Percentiles rank a stretch among this genome's conserved stretches.
Evolutionary conservation across 345 rosid genomes (phyloP).

Genomic region (Orychophragmus violaceus): DNA sequence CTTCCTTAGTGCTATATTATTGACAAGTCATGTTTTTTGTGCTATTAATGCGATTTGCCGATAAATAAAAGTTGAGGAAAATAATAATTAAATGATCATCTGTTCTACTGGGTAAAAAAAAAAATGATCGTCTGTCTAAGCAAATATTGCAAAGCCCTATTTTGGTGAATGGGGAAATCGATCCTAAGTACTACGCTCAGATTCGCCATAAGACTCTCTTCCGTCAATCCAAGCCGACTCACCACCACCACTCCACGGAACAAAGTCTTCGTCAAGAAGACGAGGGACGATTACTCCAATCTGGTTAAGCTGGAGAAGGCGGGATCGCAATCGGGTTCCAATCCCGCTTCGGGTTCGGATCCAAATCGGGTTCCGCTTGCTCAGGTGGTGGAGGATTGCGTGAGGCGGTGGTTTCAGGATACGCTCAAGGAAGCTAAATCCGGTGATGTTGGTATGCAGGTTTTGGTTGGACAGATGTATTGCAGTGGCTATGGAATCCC

Average conservation of each 20-base stretch:
- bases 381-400: slow-evolving; percentile 65
- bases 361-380: slow-evolving; percentile 49
- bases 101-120: too few relatives aligned
- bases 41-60: too few relatives aligned
- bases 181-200: slow-evolving; percentile 34
- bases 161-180: slow-evolving; percentile 53
- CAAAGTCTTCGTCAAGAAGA: slow-evolving; percentile 27
- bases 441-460: slow-evolving; percentile 70
- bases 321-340: slow-evolving; percentile 35
- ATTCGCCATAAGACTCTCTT: slow-evolving; percentile 44
- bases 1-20: too few relatives aligned
- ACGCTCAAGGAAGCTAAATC: slow-evolving; percentile 68
- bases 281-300: slow-evolving; percentile 29
- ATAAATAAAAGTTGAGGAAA: too few relatives aligned
- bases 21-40: too few relatives aligned
- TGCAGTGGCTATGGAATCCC: slow-evolving; percentile 68
- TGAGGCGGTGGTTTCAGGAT: slow-evolving; percentile 68
- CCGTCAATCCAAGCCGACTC: slow-evolving; percentile 32
- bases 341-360: slow-evolving; percentile 28
- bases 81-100: background rate
- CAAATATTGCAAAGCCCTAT: background rate
- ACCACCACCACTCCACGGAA: slow-evolving; percentile 28
- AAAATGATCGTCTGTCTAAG: background rate
- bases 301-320: slow-evolving; percentile 40
- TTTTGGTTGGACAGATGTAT: slow-evolving; percentile 87